Base-by-base conservation (phyloP, 305 asterid species). In the Petunia hybrid region DNA sequence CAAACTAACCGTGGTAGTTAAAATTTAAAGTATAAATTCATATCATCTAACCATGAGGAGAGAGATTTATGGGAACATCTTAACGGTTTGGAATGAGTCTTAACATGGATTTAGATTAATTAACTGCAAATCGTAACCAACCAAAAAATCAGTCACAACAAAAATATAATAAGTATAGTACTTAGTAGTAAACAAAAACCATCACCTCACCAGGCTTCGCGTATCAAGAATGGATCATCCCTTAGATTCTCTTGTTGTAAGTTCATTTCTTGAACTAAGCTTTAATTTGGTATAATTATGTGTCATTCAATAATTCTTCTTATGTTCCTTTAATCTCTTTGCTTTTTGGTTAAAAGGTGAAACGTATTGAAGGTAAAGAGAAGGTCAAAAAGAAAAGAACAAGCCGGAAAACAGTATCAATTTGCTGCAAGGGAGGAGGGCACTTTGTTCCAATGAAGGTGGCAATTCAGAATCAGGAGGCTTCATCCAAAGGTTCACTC, bases 381-480 rank as follows among this genome's bases (percentile, higher is more conserved):
- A 36, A 73, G 36, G 13, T 73, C 45, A 51, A 73, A 73, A 73
- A 51, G 78, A 73, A 73, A 36, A 73, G 14, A 46, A 73, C 12
- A 35, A 73, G 62, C 8, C 62, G 51, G 0, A 73, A 73, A 51
- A 48, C 78, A 51, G 46, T 51, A 35, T 73, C 78, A 51, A 51
- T 51, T 35, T 73, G 78, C 13, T 73, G 78, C 35, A 73, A 36
- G 51, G 63, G 78, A 73, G 61, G 51, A 53, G 78, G 78, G 46
- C 14, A 51, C 12, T 13, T 48, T 51, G 63, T 73, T 3, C 78
- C 78, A 36, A 73, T 48, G 62, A 6, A 73, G 51, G 46, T 73
- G 78, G 63, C 31, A 73, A 73, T 73, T 73, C 63, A 73, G 51
- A 62, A 73, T 73, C 63, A 73, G 51, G 78, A 73, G 2, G 6